Conservation (phyloP, 2,329 filamentous ascomycete species). For the Arthrinium phaeospermum region DNA sequence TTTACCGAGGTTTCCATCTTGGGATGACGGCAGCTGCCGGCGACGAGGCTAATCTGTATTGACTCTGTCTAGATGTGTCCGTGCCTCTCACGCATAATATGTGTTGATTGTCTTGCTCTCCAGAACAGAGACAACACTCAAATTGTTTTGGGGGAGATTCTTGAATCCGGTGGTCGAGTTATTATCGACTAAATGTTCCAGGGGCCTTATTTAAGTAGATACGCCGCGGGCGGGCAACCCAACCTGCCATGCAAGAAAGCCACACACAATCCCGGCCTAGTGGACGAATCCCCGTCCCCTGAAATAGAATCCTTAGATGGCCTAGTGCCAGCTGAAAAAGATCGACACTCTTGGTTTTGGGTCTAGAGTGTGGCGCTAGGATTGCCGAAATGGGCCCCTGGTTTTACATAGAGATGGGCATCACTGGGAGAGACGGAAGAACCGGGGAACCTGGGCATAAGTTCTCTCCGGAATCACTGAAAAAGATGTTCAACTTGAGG, state of each 20-base stretch:
- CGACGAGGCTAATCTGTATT: background rate
- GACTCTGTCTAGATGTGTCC: background rate
- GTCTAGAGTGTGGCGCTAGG: background rate
- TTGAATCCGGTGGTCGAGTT: background rate
- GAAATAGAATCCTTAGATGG: background rate
- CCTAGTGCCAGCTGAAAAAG: background rate
- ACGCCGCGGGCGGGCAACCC: too few relatives aligned
- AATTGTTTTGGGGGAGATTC: too few relatives aligned
- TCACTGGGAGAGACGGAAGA: background rate
- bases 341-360: background rate
- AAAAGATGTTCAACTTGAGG: background rate
- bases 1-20: constrained; percentile 2
- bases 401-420: background rate
- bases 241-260: too few relatives aligned
- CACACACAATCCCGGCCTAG: too few relatives aligned
- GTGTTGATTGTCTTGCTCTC: background rate
- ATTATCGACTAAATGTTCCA: background rate
- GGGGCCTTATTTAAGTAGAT: too few relatives aligned
- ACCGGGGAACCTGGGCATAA: background rate
- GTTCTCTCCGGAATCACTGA: background rate
- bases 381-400: background rate
- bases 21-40: constrained; percentile 6
- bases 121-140: background rate
- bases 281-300: too few relatives aligned
- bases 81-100: background rate